Evolutionary conservation across 768 basidiomycete species (phyloP).

Genomic region (Tulasnella sp.): DNA sequence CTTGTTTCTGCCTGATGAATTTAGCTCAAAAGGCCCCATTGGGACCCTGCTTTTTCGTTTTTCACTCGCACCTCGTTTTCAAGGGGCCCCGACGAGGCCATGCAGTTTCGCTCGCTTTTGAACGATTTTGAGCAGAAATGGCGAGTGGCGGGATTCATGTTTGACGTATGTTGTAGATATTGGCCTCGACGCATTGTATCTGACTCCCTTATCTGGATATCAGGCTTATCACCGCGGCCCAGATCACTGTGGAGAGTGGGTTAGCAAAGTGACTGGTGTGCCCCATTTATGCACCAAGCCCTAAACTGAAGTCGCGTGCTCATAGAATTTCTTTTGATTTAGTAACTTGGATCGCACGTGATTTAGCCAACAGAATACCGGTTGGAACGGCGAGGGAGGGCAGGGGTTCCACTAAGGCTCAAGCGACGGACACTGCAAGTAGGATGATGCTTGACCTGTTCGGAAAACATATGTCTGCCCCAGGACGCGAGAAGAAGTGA

Average conservation of each 20-base stretch:
- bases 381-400: background rate
- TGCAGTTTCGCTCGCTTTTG: too few species aligned
- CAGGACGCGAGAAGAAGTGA: background rate
- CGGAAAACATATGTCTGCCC: background rate
- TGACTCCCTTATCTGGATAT: background rate
- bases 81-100: too few species aligned
- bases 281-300: too few species aligned
- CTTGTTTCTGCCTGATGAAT: too few species aligned
- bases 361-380: background rate
- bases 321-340: too few species aligned
- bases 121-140: too few species aligned
- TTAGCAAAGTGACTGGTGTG: background rate
- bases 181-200: background rate
- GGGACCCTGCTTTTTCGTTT: too few species aligned
- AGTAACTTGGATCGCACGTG: background rate
- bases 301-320: too few species aligned
- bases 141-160: background rate
- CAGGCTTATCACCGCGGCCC: background rate
- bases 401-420: background rate
- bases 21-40: too few species aligned
- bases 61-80: too few species aligned
- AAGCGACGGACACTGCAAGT: background rate
- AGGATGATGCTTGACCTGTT: background rate
- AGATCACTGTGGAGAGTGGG: background rate
- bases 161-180: background rate